Evolutionary conservation across 2,329 filamentous ascomycete species (phyloP).

Genomic region (Allantophomopsis cytisporea): DNA sequence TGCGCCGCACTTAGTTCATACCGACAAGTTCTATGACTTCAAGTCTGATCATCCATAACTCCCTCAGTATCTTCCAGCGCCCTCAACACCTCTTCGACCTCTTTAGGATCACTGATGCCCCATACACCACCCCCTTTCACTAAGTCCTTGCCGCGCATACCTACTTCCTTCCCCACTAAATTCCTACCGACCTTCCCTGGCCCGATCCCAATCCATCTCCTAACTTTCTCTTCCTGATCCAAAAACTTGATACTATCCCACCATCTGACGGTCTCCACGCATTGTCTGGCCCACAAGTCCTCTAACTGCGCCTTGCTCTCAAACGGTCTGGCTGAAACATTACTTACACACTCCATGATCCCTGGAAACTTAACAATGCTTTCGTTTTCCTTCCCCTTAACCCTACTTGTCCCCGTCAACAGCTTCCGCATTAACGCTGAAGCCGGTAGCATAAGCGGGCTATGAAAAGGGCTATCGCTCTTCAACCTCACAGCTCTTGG

Average conservation of each 20-base stretch:
- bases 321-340: slow-evolving; percentile 74
- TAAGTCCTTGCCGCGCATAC: slow-evolving; percentile 63
- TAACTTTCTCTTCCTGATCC: slow-evolving; percentile 69
- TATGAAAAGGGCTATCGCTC: slow-evolving; percentile 83
- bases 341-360: slow-evolving; percentile 66
- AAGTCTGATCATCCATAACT: too few species aligned
- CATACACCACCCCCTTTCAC: slow-evolving; percentile 87
- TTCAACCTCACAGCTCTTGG: slow-evolving; percentile 77
- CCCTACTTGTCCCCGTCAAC: slow-evolving; percentile 43
- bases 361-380: slow-evolving; percentile 68
- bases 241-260: slow-evolving; percentile 88
- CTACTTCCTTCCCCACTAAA: slow-evolving; percentile 88
- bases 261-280: slow-evolving; percentile 87
- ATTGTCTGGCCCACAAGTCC: slow-evolving; percentile 66
- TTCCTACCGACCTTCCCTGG: slow-evolving; percentile 91
- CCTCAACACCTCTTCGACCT: slow-evolving; percentile 55
- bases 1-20: too few species aligned
- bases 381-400: slow-evolving; percentile 35
- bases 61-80: slow-evolving; percentile 50
- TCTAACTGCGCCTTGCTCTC: slow-evolving; percentile 59
- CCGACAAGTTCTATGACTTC: too few species aligned
- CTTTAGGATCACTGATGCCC: slow-evolving; percentile 72
- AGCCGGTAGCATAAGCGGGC: slow-evolving; percentile 80
- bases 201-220: slow-evolving; percentile 82
- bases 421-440: slow-evolving; percentile 58